These are phyloP conservation scores for Scytalidium sp. DNA, from an alignment of 2,329 filamentous ascomycete genomes.

Conservation along the genomic window DNA sequence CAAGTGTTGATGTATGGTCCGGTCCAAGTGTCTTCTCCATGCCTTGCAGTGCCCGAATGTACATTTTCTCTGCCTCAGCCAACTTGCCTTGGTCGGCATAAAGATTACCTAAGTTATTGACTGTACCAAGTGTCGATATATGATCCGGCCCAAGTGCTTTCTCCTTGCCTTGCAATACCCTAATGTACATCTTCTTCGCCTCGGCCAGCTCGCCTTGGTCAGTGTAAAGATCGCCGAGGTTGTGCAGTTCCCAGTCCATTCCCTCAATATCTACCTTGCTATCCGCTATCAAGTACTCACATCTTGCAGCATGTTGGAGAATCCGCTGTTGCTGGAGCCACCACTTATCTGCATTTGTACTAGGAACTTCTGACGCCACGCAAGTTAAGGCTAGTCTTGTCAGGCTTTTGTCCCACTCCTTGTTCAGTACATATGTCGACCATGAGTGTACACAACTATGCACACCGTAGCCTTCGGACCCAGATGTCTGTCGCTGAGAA, in stretches of 20 bases:
- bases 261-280: slow-evolving; percentile 6
- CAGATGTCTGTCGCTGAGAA: slow-evolving; percentile 6
- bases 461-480: slow-evolving; percentile 11
- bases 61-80: no score
- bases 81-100: slow-evolving; percentile 13
- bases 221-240: slow-evolving; percentile 4
- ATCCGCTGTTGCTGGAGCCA: slow-evolving; percentile 16
- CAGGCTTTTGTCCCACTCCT: slow-evolving; percentile 10
- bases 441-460: slow-evolving; percentile 13
- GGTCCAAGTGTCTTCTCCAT: slow-evolving; percentile 5
- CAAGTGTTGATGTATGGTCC: slow-evolving; percentile 4
- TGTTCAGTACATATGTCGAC: slow-evolving; percentile 8
- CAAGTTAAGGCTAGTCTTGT: slow-evolving; percentile 7
- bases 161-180: slow-evolving; percentile 13
- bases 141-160: slow-evolving; percentile 18
- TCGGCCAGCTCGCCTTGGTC: slow-evolving; percentile 9
- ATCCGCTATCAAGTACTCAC: slow-evolving; percentile 5
- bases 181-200: slow-evolving; percentile 9
- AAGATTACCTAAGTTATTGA: slow-evolving; percentile 21
- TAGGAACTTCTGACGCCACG: slow-evolving; percentile 8
- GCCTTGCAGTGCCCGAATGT: slow-evolving; percentile 9
- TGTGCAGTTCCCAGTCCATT: slow-evolving; percentile 5
- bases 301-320: slow-evolving; percentile 11
- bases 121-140: slow-evolving; percentile 18
- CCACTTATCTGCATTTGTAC: slow-evolving; percentile 3